These are phyloP conservation scores for Calonectria henricotiae DNA, from an alignment of 2,329 filamentous ascomycete species.

Conservation along the genomic window DNA sequence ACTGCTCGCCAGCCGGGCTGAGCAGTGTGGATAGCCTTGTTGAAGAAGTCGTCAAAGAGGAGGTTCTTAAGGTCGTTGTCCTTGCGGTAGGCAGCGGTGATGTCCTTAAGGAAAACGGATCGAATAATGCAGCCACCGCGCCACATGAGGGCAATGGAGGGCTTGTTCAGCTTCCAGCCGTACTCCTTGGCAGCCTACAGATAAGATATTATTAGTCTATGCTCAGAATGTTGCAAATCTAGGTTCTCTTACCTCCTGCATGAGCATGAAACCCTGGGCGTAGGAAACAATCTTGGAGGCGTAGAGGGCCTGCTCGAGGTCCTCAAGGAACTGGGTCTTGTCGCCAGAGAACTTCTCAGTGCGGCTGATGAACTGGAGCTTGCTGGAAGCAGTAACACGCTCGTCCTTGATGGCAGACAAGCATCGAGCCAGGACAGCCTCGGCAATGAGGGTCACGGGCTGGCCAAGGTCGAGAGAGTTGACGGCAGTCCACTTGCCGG, in stretches of 20 bases:
- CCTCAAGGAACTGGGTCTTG: constrained; percentile 93
- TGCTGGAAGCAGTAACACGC: constrained; percentile 85
- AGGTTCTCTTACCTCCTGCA: constrained; percentile 84
- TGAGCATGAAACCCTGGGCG: constrained; percentile 99
- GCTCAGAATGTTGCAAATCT: not conserved
- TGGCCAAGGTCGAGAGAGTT: constrained; percentile 98
- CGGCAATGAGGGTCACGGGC: constrained; percentile 98
- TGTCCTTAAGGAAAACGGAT: constrained; percentile 99
- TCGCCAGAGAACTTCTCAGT: constrained; percentile 87
- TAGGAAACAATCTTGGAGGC: constrained; percentile 99
- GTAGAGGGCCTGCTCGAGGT: constrained; percentile 98
- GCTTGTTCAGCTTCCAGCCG: constrained; percentile 99
- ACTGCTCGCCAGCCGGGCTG: constrained; percentile 94
- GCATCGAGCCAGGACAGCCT: constrained; percentile 96
- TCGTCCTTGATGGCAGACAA: constrained; percentile 95
- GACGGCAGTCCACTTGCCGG: constrained; percentile 99
- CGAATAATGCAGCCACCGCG: constrained; percentile 99
- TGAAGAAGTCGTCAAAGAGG: constrained; percentile 99
- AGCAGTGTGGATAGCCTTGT: constrained; percentile 97
- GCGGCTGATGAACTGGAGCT: constrained; percentile 84
- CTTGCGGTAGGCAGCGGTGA: constrained; percentile 95
- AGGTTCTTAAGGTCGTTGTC: constrained; percentile 98
- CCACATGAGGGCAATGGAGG: constrained; percentile 99
- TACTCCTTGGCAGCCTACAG: constrained; percentile 94
- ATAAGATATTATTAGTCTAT: constrained; percentile 25